phyloP scores from a whole-genome alignment of 2,329 filamentous ascomycete genomes.

The Chlorencoelia australis region DNA sequence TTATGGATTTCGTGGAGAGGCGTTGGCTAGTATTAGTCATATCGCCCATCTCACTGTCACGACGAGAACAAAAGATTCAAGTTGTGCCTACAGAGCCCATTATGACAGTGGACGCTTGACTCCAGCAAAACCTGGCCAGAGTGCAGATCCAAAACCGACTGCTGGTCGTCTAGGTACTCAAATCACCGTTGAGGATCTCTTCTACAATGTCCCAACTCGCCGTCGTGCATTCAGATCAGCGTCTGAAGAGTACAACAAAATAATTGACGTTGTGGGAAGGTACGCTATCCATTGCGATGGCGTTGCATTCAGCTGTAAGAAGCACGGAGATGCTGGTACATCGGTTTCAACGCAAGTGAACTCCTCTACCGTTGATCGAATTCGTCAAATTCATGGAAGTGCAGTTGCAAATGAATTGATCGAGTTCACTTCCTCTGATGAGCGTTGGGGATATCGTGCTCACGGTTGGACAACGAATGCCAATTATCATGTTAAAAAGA shows the following conservation, averaged over 20 bases:
- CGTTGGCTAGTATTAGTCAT: slow-evolving; percentile 93
- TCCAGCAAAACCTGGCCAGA: slow-evolving; percentile 79
- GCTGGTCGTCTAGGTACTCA: slow-evolving; percentile 87
- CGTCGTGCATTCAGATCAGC: slow-evolving; percentile 82
- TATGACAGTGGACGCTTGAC: slow-evolving; percentile 76
- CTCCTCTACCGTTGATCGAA: slow-evolving; percentile 68
- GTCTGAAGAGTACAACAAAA: slow-evolving; percentile 95
- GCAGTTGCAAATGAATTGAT: slow-evolving; percentile 82
- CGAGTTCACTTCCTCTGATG: slow-evolving; percentile 60
- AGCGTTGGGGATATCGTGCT: slow-evolving; percentile 75
- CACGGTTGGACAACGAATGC: slow-evolving; percentile 80
- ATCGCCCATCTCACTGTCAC: slow-evolving; percentile 94
- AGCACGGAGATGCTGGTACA: slow-evolving; percentile 77
- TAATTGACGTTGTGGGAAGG: slow-evolving; percentile 84
- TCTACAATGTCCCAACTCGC: slow-evolving; percentile 89
- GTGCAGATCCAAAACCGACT: slow-evolving; percentile 72
- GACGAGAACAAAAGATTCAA: slow-evolving; percentile 81
- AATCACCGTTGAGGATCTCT: slow-evolving; percentile 92
- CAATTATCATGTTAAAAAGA: slow-evolving; percentile 90
- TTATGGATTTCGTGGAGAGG: slow-evolving; percentile 96
- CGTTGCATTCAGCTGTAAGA: slow-evolving; percentile 96
- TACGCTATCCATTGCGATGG: slow-evolving; percentile 86
- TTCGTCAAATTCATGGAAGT: slow-evolving; percentile 81
- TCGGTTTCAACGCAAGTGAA: slow-evolving; percentile 69
- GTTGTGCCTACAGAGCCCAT: slow-evolving; percentile 80